These are phyloP conservation scores for Trichosporon sp. DNA, from an alignment of 1,284 basidiomycete species.

Conservation along the genomic window DNA sequence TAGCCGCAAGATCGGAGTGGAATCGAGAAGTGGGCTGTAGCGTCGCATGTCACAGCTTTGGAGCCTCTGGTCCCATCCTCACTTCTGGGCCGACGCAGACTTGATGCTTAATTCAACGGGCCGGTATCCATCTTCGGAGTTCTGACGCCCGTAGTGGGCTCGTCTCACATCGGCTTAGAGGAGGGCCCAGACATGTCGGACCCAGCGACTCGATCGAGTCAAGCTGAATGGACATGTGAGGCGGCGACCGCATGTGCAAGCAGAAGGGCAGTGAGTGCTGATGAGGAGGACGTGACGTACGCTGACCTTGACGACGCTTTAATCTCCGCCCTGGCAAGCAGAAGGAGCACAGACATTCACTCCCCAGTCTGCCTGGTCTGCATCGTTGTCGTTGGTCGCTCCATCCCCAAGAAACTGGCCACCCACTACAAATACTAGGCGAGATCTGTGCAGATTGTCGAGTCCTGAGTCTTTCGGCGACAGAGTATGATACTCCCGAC, in stretches of 20 bases:
- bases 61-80: not conserved
- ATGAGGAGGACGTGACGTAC: not conserved
- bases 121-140: not conserved
- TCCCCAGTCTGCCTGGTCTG: too few relatives aligned
- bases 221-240: not conserved
- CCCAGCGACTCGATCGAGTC: not conserved
- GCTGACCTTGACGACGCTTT: not conserved
- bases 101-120: not conserved
- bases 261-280: not conserved
- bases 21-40: slow-evolving; percentile 1
- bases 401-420: not conserved
- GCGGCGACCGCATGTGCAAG: not conserved
- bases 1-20: not conserved
- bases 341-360: not conserved
- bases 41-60: not conserved
- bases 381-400: not conserved
- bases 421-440: not conserved
- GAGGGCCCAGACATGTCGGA: not conserved
- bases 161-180: not conserved
- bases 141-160: not conserved
- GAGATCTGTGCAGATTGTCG: not conserved
- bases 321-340: not conserved
- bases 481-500: not conserved
- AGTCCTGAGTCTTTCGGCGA: not conserved
- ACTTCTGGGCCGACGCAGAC: not conserved